These are phyloP conservation scores for Penicillium desertorum DNA, from an alignment of 495 filamentous ascomycete species.

Conservation along the genomic window DNA sequence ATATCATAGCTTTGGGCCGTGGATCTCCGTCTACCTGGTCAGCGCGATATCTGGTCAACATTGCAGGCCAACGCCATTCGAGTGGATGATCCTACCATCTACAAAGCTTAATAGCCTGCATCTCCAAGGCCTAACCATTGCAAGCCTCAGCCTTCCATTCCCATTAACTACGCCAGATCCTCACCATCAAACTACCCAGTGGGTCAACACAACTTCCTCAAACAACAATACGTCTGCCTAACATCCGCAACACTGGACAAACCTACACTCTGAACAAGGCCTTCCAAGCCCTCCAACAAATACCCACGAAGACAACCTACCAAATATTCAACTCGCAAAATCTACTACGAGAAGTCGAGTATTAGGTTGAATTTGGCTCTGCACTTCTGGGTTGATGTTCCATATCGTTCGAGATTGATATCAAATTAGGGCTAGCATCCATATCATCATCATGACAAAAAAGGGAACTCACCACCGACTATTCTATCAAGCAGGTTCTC, in stretches of 20 bases:
- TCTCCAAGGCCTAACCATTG: too few relatives aligned
- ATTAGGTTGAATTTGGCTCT: background rate
- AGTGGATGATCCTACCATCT: background rate
- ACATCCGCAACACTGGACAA: too few relatives aligned
- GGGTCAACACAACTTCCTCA: background rate
- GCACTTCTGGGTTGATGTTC: background rate
- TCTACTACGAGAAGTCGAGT: background rate
- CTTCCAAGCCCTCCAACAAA: too few relatives aligned
- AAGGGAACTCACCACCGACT: conserved; percentile 14
- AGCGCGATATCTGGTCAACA: background rate
- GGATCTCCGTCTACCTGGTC: too few relatives aligned
- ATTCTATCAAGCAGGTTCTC: background rate
- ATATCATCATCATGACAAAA: conserved; percentile 21
- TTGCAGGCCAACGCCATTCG: conserved; percentile 31
- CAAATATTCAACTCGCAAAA: background rate
- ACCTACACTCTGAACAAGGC: too few relatives aligned
- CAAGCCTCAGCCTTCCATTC: too few relatives aligned
- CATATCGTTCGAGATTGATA: background rate
- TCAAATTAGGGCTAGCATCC: conserved; percentile 5
- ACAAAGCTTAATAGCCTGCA: too few relatives aligned
- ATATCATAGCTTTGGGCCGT: background rate
- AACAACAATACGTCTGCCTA: too few relatives aligned
- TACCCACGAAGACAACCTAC: too few relatives aligned
- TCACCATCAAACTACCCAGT: too few relatives aligned
- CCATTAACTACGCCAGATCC: too few relatives aligned